phyloP scores from a whole-genome alignment of 1,139 yeast genomes.

The Wickerhamomyces sp. region DNA sequence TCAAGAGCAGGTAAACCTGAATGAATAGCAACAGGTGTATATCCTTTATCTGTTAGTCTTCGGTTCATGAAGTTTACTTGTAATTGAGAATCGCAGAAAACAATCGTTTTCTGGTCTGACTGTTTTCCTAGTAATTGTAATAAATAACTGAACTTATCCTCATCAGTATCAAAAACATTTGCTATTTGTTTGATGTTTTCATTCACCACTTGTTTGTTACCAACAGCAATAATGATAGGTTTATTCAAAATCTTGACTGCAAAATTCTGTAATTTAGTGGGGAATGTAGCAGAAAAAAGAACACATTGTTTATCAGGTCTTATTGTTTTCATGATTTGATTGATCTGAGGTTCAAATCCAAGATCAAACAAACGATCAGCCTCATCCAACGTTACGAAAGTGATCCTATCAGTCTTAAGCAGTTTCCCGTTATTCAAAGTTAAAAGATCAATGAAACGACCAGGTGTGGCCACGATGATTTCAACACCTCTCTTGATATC shows the following conservation, averaged over 20 bases:
- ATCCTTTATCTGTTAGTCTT: conserved; percentile 51
- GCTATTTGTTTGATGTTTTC: conserved; percentile 73
- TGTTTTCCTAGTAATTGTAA: conserved; percentile 45
- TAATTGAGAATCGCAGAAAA: conserved; percentile 86
- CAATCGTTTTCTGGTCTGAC: conserved; percentile 53
- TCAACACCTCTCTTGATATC: conserved; percentile 76
- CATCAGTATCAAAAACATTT: conserved; percentile 48
- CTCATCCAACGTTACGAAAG: conserved; percentile 87
- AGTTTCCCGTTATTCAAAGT: conserved; percentile 83
- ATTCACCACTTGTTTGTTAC: conserved; percentile 80
- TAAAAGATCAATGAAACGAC: conserved; percentile 83
- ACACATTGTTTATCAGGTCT: conserved; percentile 93
- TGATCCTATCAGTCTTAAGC: conserved; percentile 60
- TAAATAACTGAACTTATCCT: conserved; percentile 50
- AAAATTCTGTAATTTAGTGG: conserved; percentile 68
- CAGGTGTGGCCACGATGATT: conserved; percentile 91
- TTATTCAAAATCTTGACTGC: conserved; percentile 58
- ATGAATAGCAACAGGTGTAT: conserved; percentile 66
- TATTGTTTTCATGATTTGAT: conserved; percentile 68
- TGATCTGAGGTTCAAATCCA: conserved; percentile 97
- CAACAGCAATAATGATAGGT: conserved; percentile 78
- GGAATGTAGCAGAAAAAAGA: conserved; percentile 91
- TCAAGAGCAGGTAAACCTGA: conserved; percentile 92
- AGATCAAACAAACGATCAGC: conserved; percentile 96
- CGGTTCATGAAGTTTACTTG: conserved; percentile 68